A percentile compares a stretch with the other conserved stretches of the same genome.
These are phyloP conservation scores for Exophiala oligosperma DNA, from an alignment of 2,329 filamentous ascomycete species.

Conservation along the genomic window DNA sequence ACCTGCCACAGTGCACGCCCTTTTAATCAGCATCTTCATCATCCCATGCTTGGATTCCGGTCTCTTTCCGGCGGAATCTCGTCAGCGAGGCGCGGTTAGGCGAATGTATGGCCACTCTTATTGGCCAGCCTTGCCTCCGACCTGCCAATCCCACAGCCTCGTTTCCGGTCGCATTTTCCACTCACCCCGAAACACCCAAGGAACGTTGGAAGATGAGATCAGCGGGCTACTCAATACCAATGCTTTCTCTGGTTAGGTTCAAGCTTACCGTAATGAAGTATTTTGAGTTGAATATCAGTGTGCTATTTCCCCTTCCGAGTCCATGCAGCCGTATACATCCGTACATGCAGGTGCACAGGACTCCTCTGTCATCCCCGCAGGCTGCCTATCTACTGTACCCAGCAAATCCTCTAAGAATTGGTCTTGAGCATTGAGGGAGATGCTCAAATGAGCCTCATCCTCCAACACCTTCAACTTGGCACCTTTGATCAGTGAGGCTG, in stretches of 20 bases:
- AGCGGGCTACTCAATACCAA: too few species aligned
- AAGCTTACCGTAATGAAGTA: too few species aligned
- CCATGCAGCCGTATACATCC: too few species aligned
- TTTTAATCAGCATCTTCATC: background rate
- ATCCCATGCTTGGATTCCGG: background rate
- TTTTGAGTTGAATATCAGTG: too few species aligned
- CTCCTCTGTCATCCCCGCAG: too few species aligned
- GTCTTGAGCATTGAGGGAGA: background rate
- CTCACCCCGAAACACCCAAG: too few species aligned
- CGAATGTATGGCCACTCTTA: background rate
- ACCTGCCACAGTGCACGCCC: background rate
- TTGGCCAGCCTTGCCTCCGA: background rate
- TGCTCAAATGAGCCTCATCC: constrained; percentile 1
- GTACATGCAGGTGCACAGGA: too few species aligned
- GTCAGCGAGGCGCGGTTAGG: background rate
- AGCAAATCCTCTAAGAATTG: background rate
- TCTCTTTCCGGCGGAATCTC: background rate
- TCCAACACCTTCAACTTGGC: background rate
- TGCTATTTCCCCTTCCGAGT: too few species aligned
- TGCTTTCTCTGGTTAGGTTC: too few species aligned
- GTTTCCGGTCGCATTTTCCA: background rate
- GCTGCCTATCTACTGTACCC: background rate
- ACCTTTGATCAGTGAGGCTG: background rate
- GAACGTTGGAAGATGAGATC: too few species aligned
- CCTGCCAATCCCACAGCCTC: background rate